Evolutionary conservation across 1,139 yeast genomes (phyloP), one percentile per base, ranked within the genome.

Genomic region (Sugiyamaella grinbergsii): DNA sequence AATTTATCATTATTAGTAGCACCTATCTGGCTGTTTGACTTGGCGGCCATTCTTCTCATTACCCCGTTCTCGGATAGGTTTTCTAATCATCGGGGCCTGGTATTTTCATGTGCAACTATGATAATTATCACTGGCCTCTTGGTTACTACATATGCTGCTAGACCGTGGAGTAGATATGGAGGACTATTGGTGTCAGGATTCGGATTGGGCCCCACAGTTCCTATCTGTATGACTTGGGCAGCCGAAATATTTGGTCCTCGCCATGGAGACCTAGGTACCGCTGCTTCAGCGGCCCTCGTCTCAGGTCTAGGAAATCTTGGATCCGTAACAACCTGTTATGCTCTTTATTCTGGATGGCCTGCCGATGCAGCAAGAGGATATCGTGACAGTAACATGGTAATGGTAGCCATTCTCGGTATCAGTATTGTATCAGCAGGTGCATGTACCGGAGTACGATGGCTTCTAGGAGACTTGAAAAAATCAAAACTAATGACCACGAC

Each of bases 191-290:
- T 88, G 62, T 81, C 87, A 18, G 96, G 96, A 0, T 86, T 82
- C 62, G 96, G 96, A 0, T 75, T 88, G 41, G 96, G 96, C 10
- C 94, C 96, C 18, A 88, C 96, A 0, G 95, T 87, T 20, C 96
- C 96, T 28, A 87, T 85, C 45, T 79, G 85, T 64, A 88, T 88
- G 96, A 80, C 95, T 0, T 82, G 89, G 87, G 72, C 91, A 0
- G 83, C 93, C 0, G 93, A 86, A 62, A 84, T 87, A 42, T 85
- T 87, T 71, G 79, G 77, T 10, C 75, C 77, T 3, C 73, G 79
- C 45, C 85, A 89, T 61, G 95, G 95, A 38, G 95, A 87, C 63
- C 83, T 88, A 46, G 96, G 96, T 4, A 75, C 83, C 50, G 96
- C 96, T 2, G 90, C 85, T 15, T 79, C 90, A 47, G 79, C 90